phyloP scores from a whole-genome alignment of 257 asterid species.

The Rubia yunnanensis region DNA sequence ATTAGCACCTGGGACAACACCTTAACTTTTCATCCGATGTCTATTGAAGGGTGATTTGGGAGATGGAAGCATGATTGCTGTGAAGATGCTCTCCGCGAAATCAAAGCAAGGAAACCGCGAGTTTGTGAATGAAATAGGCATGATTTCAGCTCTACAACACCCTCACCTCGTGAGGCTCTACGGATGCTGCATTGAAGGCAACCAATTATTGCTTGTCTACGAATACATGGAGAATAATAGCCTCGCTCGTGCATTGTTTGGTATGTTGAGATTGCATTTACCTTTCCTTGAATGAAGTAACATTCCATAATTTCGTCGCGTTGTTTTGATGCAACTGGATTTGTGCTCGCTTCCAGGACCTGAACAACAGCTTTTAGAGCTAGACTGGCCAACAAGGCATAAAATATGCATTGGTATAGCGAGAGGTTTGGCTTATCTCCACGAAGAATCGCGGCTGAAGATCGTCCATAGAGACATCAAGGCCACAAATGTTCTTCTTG shows the following conservation, averaged over 20 bases:
- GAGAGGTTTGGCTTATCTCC: slow-evolving; percentile 72
- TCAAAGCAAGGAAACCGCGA: slow-evolving; percentile 82
- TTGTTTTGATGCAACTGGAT: not conserved
- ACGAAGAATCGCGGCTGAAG: slow-evolving; percentile 76
- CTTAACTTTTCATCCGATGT: not conserved
- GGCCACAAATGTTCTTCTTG: no score
- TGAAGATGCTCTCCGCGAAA: slow-evolving; percentile 66
- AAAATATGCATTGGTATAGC: slow-evolving; percentile 61
- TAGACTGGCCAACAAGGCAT: slow-evolving; percentile 56
- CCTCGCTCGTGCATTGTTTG: slow-evolving; percentile 75
- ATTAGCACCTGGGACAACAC: no score
- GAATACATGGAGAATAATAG: slow-evolving; percentile 69
- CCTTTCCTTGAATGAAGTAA: not conserved
- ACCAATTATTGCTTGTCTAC: slow-evolving; percentile 55
- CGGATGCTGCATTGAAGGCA: slow-evolving; percentile 68
- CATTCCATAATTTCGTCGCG: not conserved
- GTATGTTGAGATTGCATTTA: slow-evolving; percentile 20
- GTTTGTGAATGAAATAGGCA: slow-evolving; percentile 69
- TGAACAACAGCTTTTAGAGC: slow-evolving; percentile 36
- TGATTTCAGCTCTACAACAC: slow-evolving; percentile 73
- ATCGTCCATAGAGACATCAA: no score
- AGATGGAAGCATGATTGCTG: slow-evolving; percentile 58
- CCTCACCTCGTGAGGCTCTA: slow-evolving; percentile 64
- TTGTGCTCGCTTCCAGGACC: slow-evolving; percentile 25
- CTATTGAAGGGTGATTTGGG: slow-evolving; percentile 39